phyloP scores from a whole-genome alignment of 768 basidiomycete species.

The Auriscalpium vulgare region DNA sequence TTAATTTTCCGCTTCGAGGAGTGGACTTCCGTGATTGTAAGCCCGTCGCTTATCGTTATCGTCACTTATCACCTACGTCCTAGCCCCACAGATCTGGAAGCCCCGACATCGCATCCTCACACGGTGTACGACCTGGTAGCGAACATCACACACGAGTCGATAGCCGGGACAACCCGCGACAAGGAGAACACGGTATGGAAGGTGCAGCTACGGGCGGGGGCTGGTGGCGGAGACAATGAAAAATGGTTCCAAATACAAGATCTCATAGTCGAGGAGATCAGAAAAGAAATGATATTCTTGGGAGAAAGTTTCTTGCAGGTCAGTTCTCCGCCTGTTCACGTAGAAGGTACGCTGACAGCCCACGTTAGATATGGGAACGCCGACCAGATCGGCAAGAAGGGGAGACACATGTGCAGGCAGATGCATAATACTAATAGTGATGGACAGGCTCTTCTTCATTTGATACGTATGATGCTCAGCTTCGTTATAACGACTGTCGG shows the following conservation, averaged over 20 bases:
- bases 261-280: slow-evolving; percentile 91
- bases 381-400: neutral
- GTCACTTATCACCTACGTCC: neutral
- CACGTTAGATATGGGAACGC: slow-evolving; percentile 1
- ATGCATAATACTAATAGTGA: neutral
- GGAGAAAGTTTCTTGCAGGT: slow-evolving; percentile 78
- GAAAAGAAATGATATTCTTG: slow-evolving; percentile 96
- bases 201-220: slow-evolving; percentile 70
- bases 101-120: slow-evolving; percentile 46
- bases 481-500: too few relatives aligned
- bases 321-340: neutral
- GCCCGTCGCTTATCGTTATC: slow-evolving; percentile 27
- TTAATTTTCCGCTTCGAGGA: slow-evolving; percentile 92
- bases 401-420: neutral
- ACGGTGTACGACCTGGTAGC: slow-evolving; percentile 90
- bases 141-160: slow-evolving; percentile 92
- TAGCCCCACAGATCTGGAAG: slow-evolving; percentile 62
- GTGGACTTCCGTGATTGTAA: slow-evolving; percentile 89
- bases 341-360: too few relatives aligned
- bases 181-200: slow-evolving; percentile 93
- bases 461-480: too few relatives aligned
- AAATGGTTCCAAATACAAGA: slow-evolving; percentile 98
- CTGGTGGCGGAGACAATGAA: slow-evolving; percentile 74
- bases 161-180: slow-evolving; percentile 90
- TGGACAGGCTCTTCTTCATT: too few relatives aligned